Evolutionary conservation across 139 green algal species (phyloP), one percentile per base, ranked within the genome.

Genomic region (Chlorella sp.): DNA sequence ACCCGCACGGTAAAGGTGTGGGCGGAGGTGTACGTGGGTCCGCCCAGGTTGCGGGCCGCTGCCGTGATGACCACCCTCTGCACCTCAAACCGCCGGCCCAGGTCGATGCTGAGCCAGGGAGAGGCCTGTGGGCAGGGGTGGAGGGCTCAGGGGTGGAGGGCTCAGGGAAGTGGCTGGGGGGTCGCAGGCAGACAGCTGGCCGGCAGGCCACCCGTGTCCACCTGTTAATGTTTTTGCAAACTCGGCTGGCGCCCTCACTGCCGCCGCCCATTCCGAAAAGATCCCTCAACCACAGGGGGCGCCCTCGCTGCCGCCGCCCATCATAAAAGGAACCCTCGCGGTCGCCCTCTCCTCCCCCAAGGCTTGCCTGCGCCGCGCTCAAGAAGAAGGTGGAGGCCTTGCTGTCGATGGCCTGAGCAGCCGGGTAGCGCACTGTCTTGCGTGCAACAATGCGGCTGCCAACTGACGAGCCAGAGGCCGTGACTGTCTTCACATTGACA

Each of bases 41-140:
- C 34, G 76, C 34, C 64, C 21, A 71, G 64, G 21, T 26, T 28
- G 22, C 11, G 7, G 64, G 21, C 64, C 3, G 64, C 75, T 53
- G 75, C 34, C 30, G 34, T 69, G 28, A 85, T 7, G 30, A 60
- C 48, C 30, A 85, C 80, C 37, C 28, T 48, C 48, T 60, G 42
- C 2, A 85, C 80, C 48, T 85, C 48, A 0, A n/a, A 32, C 48
- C 11, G 1, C 28, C 1, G 2, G 48, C 80, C 80, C 48, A 85
- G 80, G 18, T 85, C 80, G 30, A 85, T 40, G 32, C 80, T 34
- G 16, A 85, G 48, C 80, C 80, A 85, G 48, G 80, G 42, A 4
- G 80, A 71, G 48, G 12, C 42, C 80, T 85, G 80, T 53, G 69
- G n/a, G 16, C n/a, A 22, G 80, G 34, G 37, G 32, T 37, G 73